Base-by-base conservation (phyloP, 805 yeast genomes). In the Candida glaebosa region DNA sequence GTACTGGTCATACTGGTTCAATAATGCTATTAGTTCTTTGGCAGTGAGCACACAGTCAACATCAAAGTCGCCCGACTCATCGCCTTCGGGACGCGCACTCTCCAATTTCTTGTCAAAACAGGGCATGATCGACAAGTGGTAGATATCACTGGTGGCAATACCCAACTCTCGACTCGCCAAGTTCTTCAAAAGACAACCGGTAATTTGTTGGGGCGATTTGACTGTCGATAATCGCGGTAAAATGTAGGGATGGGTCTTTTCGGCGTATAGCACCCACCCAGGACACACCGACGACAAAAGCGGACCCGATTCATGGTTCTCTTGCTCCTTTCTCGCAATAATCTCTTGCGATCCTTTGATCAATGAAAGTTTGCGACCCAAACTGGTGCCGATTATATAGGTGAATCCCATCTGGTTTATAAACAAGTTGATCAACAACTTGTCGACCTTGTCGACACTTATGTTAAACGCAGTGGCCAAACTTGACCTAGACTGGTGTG, bases 21-120 rank as follows among this genome's bases (percentile, higher is more conserved):
- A 57, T 61, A 93, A 63, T 43, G 86, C 85, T 1, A 90, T 73
- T 30, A 93, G 63, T 57, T 93, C 99, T 51, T 80, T 82, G 9
- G 98, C 89, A 0, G 99, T 93, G 17, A 93, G 76, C 3, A 93
- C 99, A 66, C 96, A 87, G 59, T 93, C 97, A 9, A 93, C 97
- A 54, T 88, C 96, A 4, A 51, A 44, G 6, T 34, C 37, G 6
- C 12, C 25, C 8, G 65, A 60, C 2, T 49, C 47, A 12, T 39
- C 47, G 7, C 46, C 56, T 49, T 87, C 96, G 0, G 86, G 82
- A 46, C 98, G 73, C 3, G 96, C 89, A 19, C 96, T 93, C 65
- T 93, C 99, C 32, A 90, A 73, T 61, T 93, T 93, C 65, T 93
- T 93, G 61, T 93, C 99, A 60, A 93, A 93, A 54, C 98, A 91